A percentile compares a stretch with the other conserved stretches of the same genome.
Evolutionary conservation across 306 rosid species (phyloP).

Genomic region (Vigna reflexopilosa): DNA sequence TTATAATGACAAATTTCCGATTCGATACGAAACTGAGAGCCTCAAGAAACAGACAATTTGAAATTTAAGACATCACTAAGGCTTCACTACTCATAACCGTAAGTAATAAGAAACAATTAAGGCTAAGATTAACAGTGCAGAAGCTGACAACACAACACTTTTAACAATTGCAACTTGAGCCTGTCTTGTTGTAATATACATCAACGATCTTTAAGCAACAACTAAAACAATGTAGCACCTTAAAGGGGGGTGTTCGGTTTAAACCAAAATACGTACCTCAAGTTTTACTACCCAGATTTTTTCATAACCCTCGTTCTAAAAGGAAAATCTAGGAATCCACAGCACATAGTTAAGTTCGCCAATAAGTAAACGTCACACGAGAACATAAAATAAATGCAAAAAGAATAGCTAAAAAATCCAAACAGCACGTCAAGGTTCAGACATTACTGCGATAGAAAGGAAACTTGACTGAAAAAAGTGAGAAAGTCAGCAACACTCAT

Average conservation of each 20-base stretch:
- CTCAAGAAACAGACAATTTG: constrained; percentile 11
- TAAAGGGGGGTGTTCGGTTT: constrained; percentile 10
- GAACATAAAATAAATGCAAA: constrained; percentile 41
- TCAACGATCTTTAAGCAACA: constrained; percentile 24
- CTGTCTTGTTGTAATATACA: constrained; percentile 1
- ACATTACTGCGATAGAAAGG: constrained; percentile 38
- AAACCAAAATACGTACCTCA: constrained; percentile 29
- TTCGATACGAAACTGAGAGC: constrained; percentile 27
- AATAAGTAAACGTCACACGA: constrained; percentile 21
- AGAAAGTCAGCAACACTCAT: constrained; percentile 42
- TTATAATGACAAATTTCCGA: constrained; percentile 32
- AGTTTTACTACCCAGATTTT: background rate
- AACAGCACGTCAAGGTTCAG: constrained; percentile 30
- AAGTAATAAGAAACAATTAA: constrained; percentile 17
- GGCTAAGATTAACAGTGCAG: constrained; percentile 18
- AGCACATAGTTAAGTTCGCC: constrained; percentile 12
- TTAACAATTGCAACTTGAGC: constrained; percentile 19
- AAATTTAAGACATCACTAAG: constrained; percentile 27
- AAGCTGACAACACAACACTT: constrained; percentile 24
- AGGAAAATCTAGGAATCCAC: constrained; percentile 17
- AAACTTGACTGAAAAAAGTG: constrained; percentile 37
- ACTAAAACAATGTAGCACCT: constrained; percentile 12
- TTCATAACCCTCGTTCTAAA: constrained; percentile 22
- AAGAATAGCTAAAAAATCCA: constrained; percentile 29
- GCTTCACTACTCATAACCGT: constrained; percentile 9